Conservation (phyloP, 2,329 filamentous ascomycete species). For the Cytospora paraplurivora region DNA sequence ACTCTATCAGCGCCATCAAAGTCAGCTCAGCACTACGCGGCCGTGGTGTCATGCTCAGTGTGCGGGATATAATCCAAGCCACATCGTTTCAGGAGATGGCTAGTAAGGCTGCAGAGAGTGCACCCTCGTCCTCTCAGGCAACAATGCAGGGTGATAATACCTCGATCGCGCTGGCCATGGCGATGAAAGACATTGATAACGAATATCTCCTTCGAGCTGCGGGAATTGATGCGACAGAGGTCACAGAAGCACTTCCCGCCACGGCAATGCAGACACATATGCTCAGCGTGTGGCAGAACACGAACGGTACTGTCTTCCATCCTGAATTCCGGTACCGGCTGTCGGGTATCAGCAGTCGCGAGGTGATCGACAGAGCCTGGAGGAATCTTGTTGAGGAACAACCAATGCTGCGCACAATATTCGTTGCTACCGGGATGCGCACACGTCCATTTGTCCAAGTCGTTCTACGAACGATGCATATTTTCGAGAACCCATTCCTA, state of each 20-base stretch:
- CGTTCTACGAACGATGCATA: constrained; percentile 43
- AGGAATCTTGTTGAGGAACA: constrained; percentile 52
- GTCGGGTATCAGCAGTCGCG: constrained; percentile 40
- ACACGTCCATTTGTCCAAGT: constrained; percentile 64
- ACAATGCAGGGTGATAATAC: background rate
- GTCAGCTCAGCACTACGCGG: constrained; percentile 71
- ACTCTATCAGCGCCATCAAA: constrained; percentile 91
- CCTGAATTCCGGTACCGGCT: constrained; percentile 68
- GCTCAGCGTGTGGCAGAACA: constrained; percentile 74
- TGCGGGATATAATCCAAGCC: constrained; percentile 71
- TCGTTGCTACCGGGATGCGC: constrained; percentile 54
- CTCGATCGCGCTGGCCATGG: constrained; percentile 31
- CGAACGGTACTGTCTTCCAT: constrained; percentile 69
- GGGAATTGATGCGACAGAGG: constrained; percentile 45
- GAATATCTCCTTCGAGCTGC: constrained; percentile 41
- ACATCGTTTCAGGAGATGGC: constrained; percentile 66
- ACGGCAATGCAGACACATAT: constrained; percentile 81
- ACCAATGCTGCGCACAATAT: constrained; percentile 69
- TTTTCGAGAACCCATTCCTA: constrained; percentile 30
- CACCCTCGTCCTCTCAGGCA: background rate
- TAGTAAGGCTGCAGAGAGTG: background rate
- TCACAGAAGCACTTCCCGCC: constrained; percentile 66
- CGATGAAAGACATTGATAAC: constrained; percentile 44
- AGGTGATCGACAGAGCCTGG: constrained; percentile 63
- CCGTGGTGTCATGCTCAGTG: constrained; percentile 61